Evolutionary conservation across 352 stramenopile species (phyloP).

Genomic region (Blastocystis sp.): DNA sequence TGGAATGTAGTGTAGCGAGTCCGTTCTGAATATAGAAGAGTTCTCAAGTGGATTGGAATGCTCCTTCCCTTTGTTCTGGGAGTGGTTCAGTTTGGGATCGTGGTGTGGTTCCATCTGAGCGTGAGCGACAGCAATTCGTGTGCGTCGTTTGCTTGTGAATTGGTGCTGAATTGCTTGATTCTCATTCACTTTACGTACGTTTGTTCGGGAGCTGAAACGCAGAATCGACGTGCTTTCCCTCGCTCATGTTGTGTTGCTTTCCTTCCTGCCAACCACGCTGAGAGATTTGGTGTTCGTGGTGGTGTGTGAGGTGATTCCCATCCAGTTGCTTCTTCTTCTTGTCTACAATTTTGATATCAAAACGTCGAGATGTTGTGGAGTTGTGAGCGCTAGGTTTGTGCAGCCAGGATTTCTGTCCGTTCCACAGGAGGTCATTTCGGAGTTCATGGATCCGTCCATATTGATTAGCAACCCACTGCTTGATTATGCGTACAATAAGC

Average conservation of each 20-base stretch:
- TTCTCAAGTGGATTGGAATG: not conserved
- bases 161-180: conserved; percentile 10
- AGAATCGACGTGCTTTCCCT: conserved; percentile 12
- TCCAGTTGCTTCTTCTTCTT: conserved; percentile 26
- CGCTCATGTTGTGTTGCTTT: not conserved
- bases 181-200: conserved; percentile 31
- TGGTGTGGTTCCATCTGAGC: not conserved
- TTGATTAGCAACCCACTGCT: conserved; percentile 23
- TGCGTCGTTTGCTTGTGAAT: conserved; percentile 2
- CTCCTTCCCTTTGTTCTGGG: not conserved
- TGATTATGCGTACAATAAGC: conserved; percentile 12
- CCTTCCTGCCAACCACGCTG: not conserved
- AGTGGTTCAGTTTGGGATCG: not conserved
- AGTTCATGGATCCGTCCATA: not conserved
- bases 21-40: not conserved
- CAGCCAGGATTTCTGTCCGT: not conserved
- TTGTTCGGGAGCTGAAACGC: not conserved
- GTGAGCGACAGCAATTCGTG: conserved; percentile 7
- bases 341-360: conserved; percentile 38
- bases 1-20: not conserved
- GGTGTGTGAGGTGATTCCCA: not conserved
- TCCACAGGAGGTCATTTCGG: not conserved
- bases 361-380: not conserved
- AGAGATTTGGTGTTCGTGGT: not conserved
- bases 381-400: not conserved